Base-by-base conservation (phyloP, 257 asterid genomes). In the Hygrophila difformis region DNA sequence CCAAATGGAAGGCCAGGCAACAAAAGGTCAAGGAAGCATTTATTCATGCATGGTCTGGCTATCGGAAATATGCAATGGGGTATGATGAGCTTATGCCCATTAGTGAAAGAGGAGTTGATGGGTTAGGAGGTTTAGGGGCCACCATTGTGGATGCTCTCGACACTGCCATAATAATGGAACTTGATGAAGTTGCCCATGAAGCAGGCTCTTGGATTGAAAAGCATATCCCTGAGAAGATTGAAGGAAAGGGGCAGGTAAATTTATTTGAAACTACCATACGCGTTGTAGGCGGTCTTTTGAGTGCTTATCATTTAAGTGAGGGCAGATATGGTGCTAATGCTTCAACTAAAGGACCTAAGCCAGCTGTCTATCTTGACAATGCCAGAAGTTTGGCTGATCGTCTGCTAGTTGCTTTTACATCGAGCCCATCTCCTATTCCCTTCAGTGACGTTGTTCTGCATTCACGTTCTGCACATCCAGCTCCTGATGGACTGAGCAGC, bases 111-210 rank as follows among this genome's bases (percentile, higher is more conserved):
- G 98, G 98, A 53, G 39, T 55, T 51, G 87, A 91, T 53, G 88
- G 93, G 36, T 69, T 91, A 61, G 96, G 98, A 59, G 96, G 98
- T 59, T 64, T 91, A 56, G 96, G 98, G 60, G 98, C 96, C 57
- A 85, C 98, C 6, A 12, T 86, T 42, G 82, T 86, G 46, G 98
- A 91, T 67, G 88, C 98, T 56, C 80, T 86, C 44, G 98, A 86
- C 75, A 82, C 98, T 3, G 96, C 96, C 57, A 72, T 86, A 84
- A 91, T 82, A 65, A 85, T 91, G 96, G 92, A 91, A 62, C 62
- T 68, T 39, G 87, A 82, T 55, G 92, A 82, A 38, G 70, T 79
- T 47, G 83, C 78, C 41, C 33, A 47, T 17, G 98, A 86, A 68
- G 94, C 94, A 15, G 98, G 98, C 53, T 61, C 82, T 23, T 91